Percentiles rank a stretch among this genome's conserved stretches.
Evolutionary conservation across 768 basidiomycete species (phyloP).

Genomic region (Boletus insuetus): DNA sequence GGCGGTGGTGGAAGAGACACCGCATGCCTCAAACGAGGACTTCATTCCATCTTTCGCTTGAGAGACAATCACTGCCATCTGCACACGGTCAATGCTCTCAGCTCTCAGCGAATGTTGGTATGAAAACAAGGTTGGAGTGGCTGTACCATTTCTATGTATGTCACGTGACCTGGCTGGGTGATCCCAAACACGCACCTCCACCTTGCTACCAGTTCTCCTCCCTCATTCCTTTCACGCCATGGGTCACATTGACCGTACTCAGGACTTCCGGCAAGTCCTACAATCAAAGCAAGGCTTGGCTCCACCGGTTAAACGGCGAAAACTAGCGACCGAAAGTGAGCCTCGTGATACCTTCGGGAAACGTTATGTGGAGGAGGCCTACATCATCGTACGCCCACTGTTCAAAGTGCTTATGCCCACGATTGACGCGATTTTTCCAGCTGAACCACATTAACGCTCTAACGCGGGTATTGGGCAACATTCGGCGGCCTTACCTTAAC

Average conservation of each 20-base stretch:
- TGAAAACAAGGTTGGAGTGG: background rate
- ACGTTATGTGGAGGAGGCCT: slow-evolving; percentile 73
- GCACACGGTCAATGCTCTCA: slow-evolving; percentile 19
- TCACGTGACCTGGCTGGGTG: slow-evolving; percentile 21
- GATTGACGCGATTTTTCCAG: slow-evolving; percentile 36
- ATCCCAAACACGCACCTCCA: background rate
- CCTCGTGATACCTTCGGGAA: slow-evolving; percentile 49
- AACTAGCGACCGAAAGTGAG: slow-evolving; percentile 36
- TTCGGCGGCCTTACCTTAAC: slow-evolving; percentile 87
- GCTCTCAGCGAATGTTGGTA: slow-evolving; percentile 21
- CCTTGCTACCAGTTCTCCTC: background rate
- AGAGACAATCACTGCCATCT: slow-evolving; percentile 17
- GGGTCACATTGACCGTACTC: slow-evolving; percentile 59
- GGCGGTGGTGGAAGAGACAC: slow-evolving; percentile 48
- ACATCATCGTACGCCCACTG: slow-evolving; percentile 52
- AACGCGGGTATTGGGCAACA: slow-evolving; percentile 65
- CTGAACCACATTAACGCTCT: slow-evolving; percentile 71
- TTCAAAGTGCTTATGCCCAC: background rate
- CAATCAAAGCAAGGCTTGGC: slow-evolving; percentile 42
- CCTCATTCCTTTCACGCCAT: slow-evolving; percentile 32
- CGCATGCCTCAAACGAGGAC: slow-evolving; percentile 77
- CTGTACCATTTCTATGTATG: slow-evolving; percentile 1
- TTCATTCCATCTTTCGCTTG: slow-evolving; percentile 34
- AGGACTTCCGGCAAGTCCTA: slow-evolving; percentile 55
- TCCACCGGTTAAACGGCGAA: slow-evolving; percentile 52